Conservation (phyloP, 2,329 filamentous ascomycete species). For the Didymella exigua region DNA sequence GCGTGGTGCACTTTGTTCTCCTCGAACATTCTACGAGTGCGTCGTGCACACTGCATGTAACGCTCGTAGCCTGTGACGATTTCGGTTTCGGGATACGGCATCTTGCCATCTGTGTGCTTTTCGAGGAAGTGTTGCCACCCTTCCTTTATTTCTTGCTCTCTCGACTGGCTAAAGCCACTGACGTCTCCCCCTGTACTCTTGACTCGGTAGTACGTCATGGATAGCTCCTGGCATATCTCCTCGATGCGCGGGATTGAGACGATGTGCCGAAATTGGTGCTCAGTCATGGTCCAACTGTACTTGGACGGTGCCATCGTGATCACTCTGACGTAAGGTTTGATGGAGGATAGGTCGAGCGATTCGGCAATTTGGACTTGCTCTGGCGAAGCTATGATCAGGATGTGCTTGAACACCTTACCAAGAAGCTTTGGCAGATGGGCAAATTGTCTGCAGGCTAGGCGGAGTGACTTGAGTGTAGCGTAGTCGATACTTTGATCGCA, state of each 20-base stretch:
- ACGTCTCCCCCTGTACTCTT: not conserved
- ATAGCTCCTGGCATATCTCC: not conserved
- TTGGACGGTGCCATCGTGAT: not conserved
- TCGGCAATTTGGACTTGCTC: not conserved
- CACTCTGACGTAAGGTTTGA: not conserved
- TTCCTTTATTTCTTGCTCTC: not conserved
- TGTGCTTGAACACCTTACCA: not conserved
- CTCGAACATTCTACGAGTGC: not conserved
- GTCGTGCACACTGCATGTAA: not conserved
- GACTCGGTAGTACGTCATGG: not conserved
- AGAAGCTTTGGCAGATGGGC: not conserved
- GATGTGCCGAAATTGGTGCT: not conserved
- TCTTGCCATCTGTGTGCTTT: not conserved
- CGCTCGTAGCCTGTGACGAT: not conserved
- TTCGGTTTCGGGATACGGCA: not conserved
- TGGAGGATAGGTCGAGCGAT: not conserved
- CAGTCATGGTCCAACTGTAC: slow-evolving; percentile 2
- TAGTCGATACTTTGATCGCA: not conserved
- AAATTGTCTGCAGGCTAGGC: not conserved
- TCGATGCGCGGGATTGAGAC: not conserved
- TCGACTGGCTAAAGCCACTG: not conserved
- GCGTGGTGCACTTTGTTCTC: not conserved
- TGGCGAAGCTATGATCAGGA: not conserved
- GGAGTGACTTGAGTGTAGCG: not conserved
- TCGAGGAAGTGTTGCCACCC: not conserved